Percentiles rank a stretch among this genome's conserved stretches.
These are phyloP conservation scores for Pholiota microspora DNA, from an alignment of 768 basidiomycete genomes.

Conservation along the genomic window DNA sequence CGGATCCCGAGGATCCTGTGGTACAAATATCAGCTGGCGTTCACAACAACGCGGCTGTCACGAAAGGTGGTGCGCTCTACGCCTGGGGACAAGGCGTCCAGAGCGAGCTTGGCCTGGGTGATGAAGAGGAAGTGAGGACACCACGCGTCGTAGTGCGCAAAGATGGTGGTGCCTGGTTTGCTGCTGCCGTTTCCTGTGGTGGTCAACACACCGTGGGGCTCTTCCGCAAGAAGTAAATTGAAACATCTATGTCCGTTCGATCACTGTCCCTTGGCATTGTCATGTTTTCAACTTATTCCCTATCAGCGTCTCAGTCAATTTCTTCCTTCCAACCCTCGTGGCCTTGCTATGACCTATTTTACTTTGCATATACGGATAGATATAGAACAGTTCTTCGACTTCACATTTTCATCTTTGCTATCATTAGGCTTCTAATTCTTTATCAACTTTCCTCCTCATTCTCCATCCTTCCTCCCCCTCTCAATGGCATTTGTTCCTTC, in stretches of 20 bases:
- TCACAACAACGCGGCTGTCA: constrained; percentile 73
- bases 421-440: constrained; percentile 4
- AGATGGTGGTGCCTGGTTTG: constrained; percentile 70
- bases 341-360: background rate
- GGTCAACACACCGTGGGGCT: constrained; percentile 78
- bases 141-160: constrained; percentile 68
- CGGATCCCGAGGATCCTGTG: constrained; percentile 61
- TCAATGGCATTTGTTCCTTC: background rate
- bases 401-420: constrained; percentile 8
- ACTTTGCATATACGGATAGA: constrained; percentile 20
- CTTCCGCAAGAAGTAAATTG: constrained; percentile 58
- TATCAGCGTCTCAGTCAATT: background rate
- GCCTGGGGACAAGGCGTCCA: constrained; percentile 80
- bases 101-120: constrained; percentile 69
- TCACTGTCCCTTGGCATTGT: background rate
- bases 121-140: constrained; percentile 57
- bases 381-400: constrained; percentile 14
- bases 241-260: background rate
- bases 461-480: constrained; percentile 1
- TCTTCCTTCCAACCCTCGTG: constrained; percentile 1
- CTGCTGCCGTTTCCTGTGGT: constrained; percentile 66
- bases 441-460: background rate
- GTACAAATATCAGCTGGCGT: constrained; percentile 64
- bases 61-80: constrained; percentile 64
- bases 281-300: background rate